Conservation (phyloP, 2,329 filamentous ascomycete genomes). For the Hyphodiscus sp. region DNA sequence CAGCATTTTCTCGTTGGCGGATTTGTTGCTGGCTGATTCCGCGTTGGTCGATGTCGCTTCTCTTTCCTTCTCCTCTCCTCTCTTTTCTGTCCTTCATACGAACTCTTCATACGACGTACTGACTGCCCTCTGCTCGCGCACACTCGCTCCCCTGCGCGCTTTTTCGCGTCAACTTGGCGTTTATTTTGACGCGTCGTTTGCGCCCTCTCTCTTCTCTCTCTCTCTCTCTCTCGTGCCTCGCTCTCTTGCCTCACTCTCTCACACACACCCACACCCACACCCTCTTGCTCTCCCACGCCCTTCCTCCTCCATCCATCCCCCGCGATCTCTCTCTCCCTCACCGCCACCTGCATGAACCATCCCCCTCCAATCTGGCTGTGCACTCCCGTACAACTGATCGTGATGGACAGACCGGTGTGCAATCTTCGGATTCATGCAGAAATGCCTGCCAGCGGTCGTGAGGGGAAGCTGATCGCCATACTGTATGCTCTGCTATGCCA, state of each 20-base stretch:
- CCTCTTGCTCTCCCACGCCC: too few relatives aligned
- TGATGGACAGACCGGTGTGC: neutral
- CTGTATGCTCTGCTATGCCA: too few relatives aligned
- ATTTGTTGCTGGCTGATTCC: too few relatives aligned
- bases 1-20: neutral
- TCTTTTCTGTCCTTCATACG: too few relatives aligned
- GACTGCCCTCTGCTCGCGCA: neutral
- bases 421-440: neutral
- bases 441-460: neutral
- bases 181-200: neutral
- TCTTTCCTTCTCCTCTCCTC: too few relatives aligned
- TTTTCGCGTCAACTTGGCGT: constrained; percentile 3
- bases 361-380: neutral
- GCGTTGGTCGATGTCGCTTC: too few relatives aligned
- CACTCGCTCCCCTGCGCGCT: neutral
- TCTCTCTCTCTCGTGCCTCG: too few relatives aligned
- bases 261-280: too few relatives aligned
- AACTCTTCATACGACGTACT: too few relatives aligned
- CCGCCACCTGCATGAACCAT: neutral
- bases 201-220: neutral
- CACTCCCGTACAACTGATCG: neutral
- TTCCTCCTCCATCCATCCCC: neutral
- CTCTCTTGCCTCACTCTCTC: too few relatives aligned
- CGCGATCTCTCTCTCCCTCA: neutral
- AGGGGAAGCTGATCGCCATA: neutral